These are phyloP conservation scores for Solanum appendiculatum DNA, from an alignment of 257 asterid species.

Conservation along the genomic window DNA sequence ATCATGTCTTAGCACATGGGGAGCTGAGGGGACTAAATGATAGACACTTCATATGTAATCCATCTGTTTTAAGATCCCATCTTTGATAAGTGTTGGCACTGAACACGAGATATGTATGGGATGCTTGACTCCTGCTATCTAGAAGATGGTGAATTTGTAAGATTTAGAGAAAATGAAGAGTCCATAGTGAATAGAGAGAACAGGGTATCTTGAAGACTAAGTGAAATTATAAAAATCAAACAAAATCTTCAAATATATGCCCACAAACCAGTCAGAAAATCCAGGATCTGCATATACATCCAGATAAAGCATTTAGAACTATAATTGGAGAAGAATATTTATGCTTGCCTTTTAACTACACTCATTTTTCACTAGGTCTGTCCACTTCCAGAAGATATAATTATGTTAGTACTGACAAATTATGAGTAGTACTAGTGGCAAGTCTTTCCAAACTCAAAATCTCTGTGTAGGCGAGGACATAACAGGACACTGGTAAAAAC, in stretches of 20 bases:
- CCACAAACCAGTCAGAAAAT: not conserved
- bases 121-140: slow-evolving; percentile 36
- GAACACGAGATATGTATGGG: slow-evolving; percentile 72
- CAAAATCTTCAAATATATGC: not conserved
- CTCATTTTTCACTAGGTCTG: not conserved
- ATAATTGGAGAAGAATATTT: not conserved
- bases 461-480: not conserved
- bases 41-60: slow-evolving; percentile 41
- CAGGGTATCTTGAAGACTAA: not conserved
- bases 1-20: slow-evolving; percentile 27
- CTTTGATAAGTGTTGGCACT: slow-evolving; percentile 56
- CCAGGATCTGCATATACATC: not conserved
- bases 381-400: not conserved
- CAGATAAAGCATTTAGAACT: not conserved
- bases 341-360: not conserved
- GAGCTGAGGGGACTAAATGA: slow-evolving; percentile 60
- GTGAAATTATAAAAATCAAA: not conserved
- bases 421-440: not conserved
- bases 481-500: not conserved
- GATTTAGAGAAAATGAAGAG: not conserved
- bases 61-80: slow-evolving; percentile 47
- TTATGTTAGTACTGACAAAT: not conserved
- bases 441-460: not conserved
- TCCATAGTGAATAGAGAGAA: not conserved
- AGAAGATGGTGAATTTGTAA: slow-evolving; percentile 13